Conservation (phyloP, 108 stramenopile species). For the Cyclostephanos tholiformis region DNA sequence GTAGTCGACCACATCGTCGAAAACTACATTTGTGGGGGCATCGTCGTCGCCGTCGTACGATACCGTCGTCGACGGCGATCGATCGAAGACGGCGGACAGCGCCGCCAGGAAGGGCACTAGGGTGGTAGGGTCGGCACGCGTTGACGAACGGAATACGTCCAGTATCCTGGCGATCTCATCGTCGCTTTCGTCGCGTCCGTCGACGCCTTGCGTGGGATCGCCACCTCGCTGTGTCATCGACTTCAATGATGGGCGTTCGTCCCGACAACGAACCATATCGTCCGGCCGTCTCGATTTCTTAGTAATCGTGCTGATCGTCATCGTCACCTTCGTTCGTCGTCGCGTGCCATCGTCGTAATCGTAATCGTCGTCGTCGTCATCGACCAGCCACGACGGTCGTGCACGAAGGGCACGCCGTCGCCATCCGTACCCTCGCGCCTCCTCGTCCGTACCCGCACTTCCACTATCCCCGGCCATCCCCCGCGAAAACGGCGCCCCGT, state of each 20-base stretch:
- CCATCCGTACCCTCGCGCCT: neutral
- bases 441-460: neutral
- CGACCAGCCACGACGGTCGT: constrained; percentile 19
- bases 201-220: neutral
- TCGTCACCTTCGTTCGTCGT: neutral
- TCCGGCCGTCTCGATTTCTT: no score
- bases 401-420: constrained; percentile 3
- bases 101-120: neutral
- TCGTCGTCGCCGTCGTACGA: neutral
- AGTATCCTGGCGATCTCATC: neutral
- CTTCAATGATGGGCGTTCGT: no score
- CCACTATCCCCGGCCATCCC: neutral
- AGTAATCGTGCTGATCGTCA: neutral
- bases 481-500: neutral
- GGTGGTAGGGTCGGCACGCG: neutral
- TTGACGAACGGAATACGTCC: neutral
- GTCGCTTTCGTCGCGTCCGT: neutral
- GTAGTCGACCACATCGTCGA: neutral
- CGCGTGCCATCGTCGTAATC: neutral
- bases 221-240: no score
- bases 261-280: no score
- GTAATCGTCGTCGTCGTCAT: neutral
- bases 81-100: neutral
- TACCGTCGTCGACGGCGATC: neutral
- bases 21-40: no score